phyloP scores from a whole-genome alignment of 164 flowering plant species.

The Magnolia sinica region DNA sequence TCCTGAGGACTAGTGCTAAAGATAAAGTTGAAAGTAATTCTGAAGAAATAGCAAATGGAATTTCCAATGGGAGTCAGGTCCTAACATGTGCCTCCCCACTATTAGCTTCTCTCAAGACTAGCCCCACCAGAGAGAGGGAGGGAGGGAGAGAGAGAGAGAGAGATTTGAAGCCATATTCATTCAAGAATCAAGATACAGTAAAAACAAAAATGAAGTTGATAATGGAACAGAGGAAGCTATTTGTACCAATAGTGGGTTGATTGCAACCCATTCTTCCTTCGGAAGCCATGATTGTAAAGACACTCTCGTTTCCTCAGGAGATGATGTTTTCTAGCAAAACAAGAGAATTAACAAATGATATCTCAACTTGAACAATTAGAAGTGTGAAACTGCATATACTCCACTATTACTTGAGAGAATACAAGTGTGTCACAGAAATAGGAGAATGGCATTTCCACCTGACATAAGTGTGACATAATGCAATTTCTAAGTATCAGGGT shows the following conservation, averaged over 20 bases:
- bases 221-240: background rate
- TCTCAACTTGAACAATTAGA: background rate
- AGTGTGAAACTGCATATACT: background rate
- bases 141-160: too few species aligned
- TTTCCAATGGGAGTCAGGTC: too few species aligned
- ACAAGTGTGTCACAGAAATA: background rate
- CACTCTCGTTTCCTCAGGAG: constrained; percentile 91
- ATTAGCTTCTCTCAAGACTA: too few species aligned
- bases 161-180: background rate
- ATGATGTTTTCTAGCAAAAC: constrained; percentile 55
- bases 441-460: background rate
- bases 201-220: background rate
- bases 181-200: background rate
- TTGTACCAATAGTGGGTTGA: constrained; percentile 90
- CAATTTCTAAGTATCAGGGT: background rate
- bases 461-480: background rate
- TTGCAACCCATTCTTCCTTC: constrained; percentile 91
- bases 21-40: too few species aligned
- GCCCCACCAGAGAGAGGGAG: too few species aligned
- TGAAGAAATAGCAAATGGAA: too few species aligned
- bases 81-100: too few species aligned
- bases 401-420: too few species aligned
- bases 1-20: too few species aligned
- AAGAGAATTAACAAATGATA: constrained; percentile 7
- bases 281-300: constrained; percentile 92